Base-by-base conservation (phyloP, 495 filamentous ascomycete species). In the Aspergillus saccharolyticus region DNA sequence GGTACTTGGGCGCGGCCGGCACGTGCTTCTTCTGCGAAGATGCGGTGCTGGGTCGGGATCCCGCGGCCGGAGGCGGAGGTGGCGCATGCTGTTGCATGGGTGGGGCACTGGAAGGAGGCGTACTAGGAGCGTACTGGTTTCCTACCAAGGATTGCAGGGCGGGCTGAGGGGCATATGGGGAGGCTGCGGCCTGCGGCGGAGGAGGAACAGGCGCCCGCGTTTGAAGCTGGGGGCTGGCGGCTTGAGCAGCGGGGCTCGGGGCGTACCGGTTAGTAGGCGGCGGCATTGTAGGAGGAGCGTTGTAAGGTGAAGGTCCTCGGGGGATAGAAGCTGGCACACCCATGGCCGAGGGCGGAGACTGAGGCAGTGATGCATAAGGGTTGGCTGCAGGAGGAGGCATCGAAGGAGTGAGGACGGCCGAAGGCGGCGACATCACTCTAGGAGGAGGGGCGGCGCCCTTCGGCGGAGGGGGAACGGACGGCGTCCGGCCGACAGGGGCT, bases 241-340 rank as follows among this genome's bases (percentile, higher is more conserved):
- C 67, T 59, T 83, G 81, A 25, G 85, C 64, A 30, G 83, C 74
- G 48, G 91, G 90, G 58, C 84, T 85, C 15, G 94, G 94, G 15
- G 94, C 87, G 74, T 97, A 97, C 59, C 93, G 81, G 71, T 87
- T 94, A 15, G 85, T 83, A 24, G 88, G 83, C 10, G 91, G 85
- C 4, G 85, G 77, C n/a, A 80, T 82, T 52, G 84, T 71, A 7
- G 90, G 90, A 53, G 91, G 90, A 46, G 87, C 82, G 64, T 95
- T 92, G 71, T 97, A 97, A 43, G 91, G 91, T 17, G 92, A 96
- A 4, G 89, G 79, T 15, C 89, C 90, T 43, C 91, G 82, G 28
- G 85, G 81, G 52, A 90, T 80, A 7, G 83, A 77, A 57, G 80
- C 77, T 52, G 80, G 70, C 47, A 68, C 72, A 43, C 69, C 69